phyloP scores from a whole-genome alignment of 148 eudicot genomes.

The Spergularia bocconei region DNA sequence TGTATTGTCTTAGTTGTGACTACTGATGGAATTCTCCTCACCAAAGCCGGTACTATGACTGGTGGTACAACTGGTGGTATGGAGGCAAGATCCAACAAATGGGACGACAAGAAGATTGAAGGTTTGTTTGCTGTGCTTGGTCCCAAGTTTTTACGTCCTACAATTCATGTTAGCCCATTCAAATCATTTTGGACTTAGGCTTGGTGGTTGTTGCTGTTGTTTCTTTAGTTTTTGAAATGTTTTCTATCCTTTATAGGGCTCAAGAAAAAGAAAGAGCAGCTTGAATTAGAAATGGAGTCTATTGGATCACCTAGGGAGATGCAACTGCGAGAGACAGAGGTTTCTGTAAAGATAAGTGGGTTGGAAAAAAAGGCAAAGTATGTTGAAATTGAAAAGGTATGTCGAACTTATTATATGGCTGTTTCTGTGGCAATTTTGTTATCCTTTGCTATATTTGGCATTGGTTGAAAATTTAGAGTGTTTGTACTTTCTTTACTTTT shows the following conservation, averaged over 20 bases:
- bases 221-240: conserved; percentile 18
- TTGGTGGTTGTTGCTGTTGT: background rate
- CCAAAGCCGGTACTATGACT: conserved; percentile 99
- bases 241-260: conserved; percentile 44
- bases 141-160: background rate
- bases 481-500: background rate
- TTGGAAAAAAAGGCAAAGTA: conserved; percentile 97
- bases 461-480: background rate
- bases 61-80: conserved; percentile 99
- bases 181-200: too few relatives aligned
- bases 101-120: conserved; percentile 94
- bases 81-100: conserved; percentile 97
- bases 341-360: conserved; percentile 89
- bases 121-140: conserved; percentile 42
- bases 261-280: conserved; percentile 71
- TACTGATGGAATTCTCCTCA: conserved; percentile 80
- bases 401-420: background rate
- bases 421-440: conserved; percentile 7
- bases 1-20: conserved; percentile 66
- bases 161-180: too few relatives aligned
- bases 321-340: conserved; percentile 90
- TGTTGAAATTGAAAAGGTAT: conserved; percentile 92
- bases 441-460: background rate
- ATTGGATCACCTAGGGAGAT: conserved; percentile 92
- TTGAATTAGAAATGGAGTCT: conserved; percentile 71